Conservation (phyloP, 2,329 filamentous ascomycete species). For the Ophiostoma sp. region DNA sequence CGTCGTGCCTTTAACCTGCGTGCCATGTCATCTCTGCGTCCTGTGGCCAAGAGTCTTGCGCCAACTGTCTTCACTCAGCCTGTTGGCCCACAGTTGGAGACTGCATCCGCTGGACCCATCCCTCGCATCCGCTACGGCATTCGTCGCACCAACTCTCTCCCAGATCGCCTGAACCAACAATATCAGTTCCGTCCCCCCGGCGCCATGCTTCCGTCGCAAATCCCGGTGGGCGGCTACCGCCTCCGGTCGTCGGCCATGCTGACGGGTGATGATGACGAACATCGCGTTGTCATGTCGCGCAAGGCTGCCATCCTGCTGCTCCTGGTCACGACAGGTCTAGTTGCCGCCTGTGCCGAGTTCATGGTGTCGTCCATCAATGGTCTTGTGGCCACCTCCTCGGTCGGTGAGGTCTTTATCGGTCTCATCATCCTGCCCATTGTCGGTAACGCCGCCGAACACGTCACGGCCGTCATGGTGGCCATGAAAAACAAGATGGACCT, state of each 20-base stretch:
- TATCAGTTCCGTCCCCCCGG: constrained; percentile 49
- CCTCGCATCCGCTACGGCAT: constrained; percentile 64
- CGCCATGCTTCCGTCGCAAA: constrained; percentile 50
- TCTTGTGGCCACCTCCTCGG: constrained; percentile 55
- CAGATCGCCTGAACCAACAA: constrained; percentile 62
- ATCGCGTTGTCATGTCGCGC: constrained; percentile 49
- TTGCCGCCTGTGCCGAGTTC: constrained; percentile 69
- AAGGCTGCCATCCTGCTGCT: constrained; percentile 61
- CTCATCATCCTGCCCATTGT: constrained; percentile 72
- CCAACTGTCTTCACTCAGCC: constrained; percentile 67
- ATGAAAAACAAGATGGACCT: constrained; percentile 77
- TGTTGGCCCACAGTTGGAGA: constrained; percentile 35
- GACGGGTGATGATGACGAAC: constrained; percentile 31
- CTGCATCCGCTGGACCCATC: constrained; percentile 47
- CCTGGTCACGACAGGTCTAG: constrained; percentile 63
- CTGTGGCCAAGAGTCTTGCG: constrained; percentile 65
- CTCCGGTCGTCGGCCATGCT: not conserved
- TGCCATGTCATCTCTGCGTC: constrained; percentile 62
- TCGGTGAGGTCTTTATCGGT: constrained; percentile 69
- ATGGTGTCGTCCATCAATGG: constrained; percentile 67
- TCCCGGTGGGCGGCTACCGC: constrained; percentile 38
- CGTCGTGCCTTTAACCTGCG: constrained; percentile 59
- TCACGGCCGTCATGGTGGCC: constrained; percentile 69
- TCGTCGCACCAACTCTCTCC: constrained; percentile 72
- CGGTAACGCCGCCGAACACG: constrained; percentile 72